These are phyloP conservation scores for Zanthoxylum bungeanum DNA, from an alignment of 345 rosid species.

Conservation along the genomic window DNA sequence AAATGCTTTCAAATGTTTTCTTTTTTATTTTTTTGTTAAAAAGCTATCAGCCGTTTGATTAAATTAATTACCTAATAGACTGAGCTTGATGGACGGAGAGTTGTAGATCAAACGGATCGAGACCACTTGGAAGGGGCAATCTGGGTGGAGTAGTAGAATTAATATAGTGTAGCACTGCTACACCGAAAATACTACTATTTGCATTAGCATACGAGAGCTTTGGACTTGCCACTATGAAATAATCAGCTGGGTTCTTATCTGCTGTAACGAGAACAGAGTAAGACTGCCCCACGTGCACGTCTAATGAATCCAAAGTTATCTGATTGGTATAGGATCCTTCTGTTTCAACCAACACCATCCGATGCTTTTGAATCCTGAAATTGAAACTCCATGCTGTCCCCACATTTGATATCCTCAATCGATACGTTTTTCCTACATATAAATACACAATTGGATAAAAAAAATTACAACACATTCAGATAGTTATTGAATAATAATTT, in stretches of 20 bases:
- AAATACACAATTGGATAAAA: background rate
- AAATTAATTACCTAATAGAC: conserved; percentile 32
- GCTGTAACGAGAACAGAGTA: conserved; percentile 64
- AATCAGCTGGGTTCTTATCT: conserved; percentile 37
- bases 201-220: conserved; percentile 18
- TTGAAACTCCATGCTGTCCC: conserved; percentile 50
- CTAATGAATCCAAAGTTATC: conserved; percentile 39
- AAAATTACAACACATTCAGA: too few relatives aligned
- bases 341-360: conserved; percentile 54
- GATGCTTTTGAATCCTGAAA: conserved; percentile 44
- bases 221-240: conserved; percentile 54
- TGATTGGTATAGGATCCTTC: conserved; percentile 64
- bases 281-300: conserved; percentile 63
- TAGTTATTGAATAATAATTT: too few relatives aligned
- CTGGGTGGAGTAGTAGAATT: conserved; percentile 21
- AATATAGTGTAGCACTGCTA: conserved; percentile 32
- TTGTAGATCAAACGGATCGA: conserved; percentile 33
- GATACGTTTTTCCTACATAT: conserved; percentile 40
- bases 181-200: conserved; percentile 12
- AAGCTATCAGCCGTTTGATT: background rate
- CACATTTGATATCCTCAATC: conserved; percentile 58
- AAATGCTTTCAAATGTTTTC: too few relatives aligned
- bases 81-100: conserved; percentile 37
- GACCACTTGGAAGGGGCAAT: conserved; percentile 29
- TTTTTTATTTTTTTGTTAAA: too few relatives aligned